Conservation (phyloP, 2,329 filamentous ascomycete genomes). For the Chrysoporthe puriensis region DNA sequence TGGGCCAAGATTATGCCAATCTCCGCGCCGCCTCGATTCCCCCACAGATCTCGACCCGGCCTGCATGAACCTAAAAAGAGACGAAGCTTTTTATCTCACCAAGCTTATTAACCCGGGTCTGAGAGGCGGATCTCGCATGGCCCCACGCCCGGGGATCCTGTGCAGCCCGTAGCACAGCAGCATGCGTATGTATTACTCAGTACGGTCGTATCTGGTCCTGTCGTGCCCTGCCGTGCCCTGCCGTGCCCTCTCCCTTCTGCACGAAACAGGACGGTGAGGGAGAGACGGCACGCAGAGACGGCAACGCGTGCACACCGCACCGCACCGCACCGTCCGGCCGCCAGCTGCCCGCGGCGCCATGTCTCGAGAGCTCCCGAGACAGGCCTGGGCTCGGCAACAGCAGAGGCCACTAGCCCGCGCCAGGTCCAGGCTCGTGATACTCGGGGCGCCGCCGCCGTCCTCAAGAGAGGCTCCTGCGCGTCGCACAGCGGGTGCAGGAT, state of each 20-base stretch:
- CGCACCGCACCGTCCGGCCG: too few relatives aligned
- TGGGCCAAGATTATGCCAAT: neutral
- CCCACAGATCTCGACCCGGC: neutral
- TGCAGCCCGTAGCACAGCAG: neutral
- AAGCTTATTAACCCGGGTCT: constrained; percentile 6
- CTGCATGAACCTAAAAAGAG: neutral
- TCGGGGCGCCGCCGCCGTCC: constrained; percentile 8
- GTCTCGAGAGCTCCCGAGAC: too few relatives aligned
- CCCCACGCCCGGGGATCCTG: constrained; percentile 4
- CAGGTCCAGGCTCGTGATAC: neutral
- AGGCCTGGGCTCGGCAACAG: too few relatives aligned
- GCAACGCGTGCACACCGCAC: too few relatives aligned
- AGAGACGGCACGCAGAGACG: too few relatives aligned
- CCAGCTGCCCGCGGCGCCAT: too few relatives aligned
- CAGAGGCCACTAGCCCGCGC: too few relatives aligned
- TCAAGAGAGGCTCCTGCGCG: constrained; percentile 1
- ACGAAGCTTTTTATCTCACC: constrained; percentile 6
- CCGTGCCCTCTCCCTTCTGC: too few relatives aligned
- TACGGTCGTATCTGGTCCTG: neutral
- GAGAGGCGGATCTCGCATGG: constrained; percentile 12
- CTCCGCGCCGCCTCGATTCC: neutral
- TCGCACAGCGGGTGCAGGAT: neutral
- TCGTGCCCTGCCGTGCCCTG: too few relatives aligned
- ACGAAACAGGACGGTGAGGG: too few relatives aligned
- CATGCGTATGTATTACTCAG: neutral